Percentiles rank a stretch among this genome's conserved stretches.
Evolutionary conservation across 805 yeast species (phyloP).

Genomic region (Zygotorulaspora danielsina): DNA sequence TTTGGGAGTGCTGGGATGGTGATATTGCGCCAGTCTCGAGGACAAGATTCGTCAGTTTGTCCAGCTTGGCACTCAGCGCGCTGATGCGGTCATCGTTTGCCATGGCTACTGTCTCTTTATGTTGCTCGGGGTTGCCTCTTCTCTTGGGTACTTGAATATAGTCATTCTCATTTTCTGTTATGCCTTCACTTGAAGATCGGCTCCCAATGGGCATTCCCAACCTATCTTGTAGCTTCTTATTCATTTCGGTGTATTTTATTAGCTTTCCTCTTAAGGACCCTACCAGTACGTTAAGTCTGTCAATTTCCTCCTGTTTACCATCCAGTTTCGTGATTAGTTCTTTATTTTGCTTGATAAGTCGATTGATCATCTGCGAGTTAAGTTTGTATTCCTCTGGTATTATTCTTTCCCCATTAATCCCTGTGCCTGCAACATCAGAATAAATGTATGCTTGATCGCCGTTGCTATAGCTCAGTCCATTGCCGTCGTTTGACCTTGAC

Average conservation of each 20-base stretch:
- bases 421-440: slow-evolving; percentile 12
- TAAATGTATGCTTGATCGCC: slow-evolving; percentile 11
- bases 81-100: slow-evolving; percentile 19
- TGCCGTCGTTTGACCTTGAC: slow-evolving; percentile 11
- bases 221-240: slow-evolving; percentile 17
- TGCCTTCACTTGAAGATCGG: slow-evolving; percentile 8
- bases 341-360: slow-evolving; percentile 37
- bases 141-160: slow-evolving; percentile 27
- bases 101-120: slow-evolving; percentile 12
- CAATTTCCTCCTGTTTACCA: slow-evolving; percentile 29
- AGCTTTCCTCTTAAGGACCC: slow-evolving; percentile 36
- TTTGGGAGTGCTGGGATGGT: slow-evolving; percentile 9
- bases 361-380: slow-evolving; percentile 38
- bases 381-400: slow-evolving; percentile 37
- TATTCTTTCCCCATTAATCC: slow-evolving; percentile 19
- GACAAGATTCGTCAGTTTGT: slow-evolving; percentile 18
- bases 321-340: slow-evolving; percentile 33
- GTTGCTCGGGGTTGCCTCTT: slow-evolving; percentile 15
- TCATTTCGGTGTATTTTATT: slow-evolving; percentile 36
- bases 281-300: slow-evolving; percentile 33
- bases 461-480: slow-evolving; percentile 1
- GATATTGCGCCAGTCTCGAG: slow-evolving; percentile 5
- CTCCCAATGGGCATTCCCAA: slow-evolving; percentile 4
- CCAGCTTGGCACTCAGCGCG: slow-evolving; percentile 19
- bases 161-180: slow-evolving; percentile 22